Conservation (phyloP, 345 rosid genomes). For the Boechera retrofracta region DNA sequence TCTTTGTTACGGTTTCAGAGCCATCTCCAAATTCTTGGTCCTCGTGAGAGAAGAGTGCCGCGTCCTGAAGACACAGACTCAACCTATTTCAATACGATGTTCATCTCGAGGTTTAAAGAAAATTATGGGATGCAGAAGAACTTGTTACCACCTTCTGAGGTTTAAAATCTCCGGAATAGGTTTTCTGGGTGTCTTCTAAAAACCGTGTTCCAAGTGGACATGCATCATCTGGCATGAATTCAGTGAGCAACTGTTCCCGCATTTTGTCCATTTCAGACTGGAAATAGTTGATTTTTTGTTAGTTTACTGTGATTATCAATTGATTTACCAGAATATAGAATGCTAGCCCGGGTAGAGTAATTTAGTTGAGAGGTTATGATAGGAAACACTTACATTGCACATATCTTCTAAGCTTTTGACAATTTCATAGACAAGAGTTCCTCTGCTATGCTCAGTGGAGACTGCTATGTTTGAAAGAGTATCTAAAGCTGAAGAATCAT, state of each 20-base stretch:
- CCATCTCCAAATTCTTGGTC: constrained; percentile 65
- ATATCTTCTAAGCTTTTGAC: constrained; percentile 66
- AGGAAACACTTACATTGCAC: constrained; percentile 58
- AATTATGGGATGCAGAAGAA: constrained; percentile 22
- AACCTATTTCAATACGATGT: constrained; percentile 10
- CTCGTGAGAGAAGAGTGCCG: constrained; percentile 50
- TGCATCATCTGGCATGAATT: constrained; percentile 86
- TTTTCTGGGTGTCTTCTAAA: constrained; percentile 52
- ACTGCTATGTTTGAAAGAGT: constrained; percentile 62
- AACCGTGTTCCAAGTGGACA: constrained; percentile 77
- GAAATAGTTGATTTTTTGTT: constrained; percentile 36
- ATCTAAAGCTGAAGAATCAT: constrained; percentile 65
- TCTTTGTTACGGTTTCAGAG: constrained; percentile 51
- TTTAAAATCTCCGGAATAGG: constrained; percentile 46
- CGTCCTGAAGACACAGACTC: constrained; percentile 47
- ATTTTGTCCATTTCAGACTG: constrained; percentile 65
- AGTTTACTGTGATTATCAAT: constrained; percentile 18
- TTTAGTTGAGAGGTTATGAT: constrained; percentile 20
- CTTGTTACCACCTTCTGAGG: constrained; percentile 50
- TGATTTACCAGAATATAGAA: constrained; percentile 1
- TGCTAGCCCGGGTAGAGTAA: neutral
- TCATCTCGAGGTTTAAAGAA: constrained; percentile 29
- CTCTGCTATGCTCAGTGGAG: constrained; percentile 64
- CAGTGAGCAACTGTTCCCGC: constrained; percentile 64
- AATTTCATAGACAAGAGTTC: constrained; percentile 68